Percentiles rank a stretch among this genome's conserved stretches.
Conservation (phyloP, 805 yeast species). For the Starmera caribaea region DNA sequence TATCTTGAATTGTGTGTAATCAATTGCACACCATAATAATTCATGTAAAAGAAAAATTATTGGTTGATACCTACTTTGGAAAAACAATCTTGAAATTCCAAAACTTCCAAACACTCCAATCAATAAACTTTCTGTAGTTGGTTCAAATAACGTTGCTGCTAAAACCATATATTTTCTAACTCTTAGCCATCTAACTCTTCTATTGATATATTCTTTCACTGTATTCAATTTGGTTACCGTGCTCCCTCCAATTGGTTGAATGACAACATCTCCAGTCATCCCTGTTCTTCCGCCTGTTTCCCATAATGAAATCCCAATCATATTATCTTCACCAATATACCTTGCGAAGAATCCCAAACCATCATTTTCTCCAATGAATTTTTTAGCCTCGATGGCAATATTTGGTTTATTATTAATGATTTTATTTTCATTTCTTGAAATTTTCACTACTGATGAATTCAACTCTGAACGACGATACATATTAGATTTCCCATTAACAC, state of each 20-base stretch:
- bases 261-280: constrained; percentile 66
- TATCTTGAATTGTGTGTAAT: constrained; percentile 46
- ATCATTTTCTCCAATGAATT: constrained; percentile 21
- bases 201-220: constrained; percentile 45
- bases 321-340: constrained; percentile 87
- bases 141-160: constrained; percentile 77
- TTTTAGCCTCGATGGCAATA: constrained; percentile 25
- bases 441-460: constrained; percentile 42
- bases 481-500: constrained; percentile 87
- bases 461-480: constrained; percentile 60
- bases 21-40: constrained; percentile 53
- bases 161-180: constrained; percentile 83
- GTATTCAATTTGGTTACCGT: constrained; percentile 17
- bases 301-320: constrained; percentile 87
- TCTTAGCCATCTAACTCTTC: constrained; percentile 79
- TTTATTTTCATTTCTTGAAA: constrained; percentile 22
- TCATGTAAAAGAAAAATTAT: constrained; percentile 42
- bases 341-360: constrained; percentile 66
- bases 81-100: constrained; percentile 40
- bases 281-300: constrained; percentile 63
- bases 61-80: constrained; percentile 23
- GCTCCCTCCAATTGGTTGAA: constrained; percentile 56
- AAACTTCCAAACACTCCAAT: constrained; percentile 59
- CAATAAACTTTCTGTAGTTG: constrained; percentile 70
- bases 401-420: constrained; percentile 23